Conservation (phyloP, 1,284 basidiomycete species). For the Ustilago crameri region DNA sequence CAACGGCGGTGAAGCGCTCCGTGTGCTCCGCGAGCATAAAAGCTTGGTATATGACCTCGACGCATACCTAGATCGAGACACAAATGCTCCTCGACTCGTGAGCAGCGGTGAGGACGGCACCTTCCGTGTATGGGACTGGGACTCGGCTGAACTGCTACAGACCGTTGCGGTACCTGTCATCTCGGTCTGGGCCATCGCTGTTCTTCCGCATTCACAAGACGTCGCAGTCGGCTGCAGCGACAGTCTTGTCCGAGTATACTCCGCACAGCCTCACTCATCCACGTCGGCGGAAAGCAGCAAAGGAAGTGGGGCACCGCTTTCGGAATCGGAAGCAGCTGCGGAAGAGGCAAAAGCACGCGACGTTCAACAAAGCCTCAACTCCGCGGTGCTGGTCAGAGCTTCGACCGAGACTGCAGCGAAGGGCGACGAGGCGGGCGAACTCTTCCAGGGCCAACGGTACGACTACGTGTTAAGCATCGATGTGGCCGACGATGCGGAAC, state of each 20-base stretch:
- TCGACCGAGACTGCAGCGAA: not conserved
- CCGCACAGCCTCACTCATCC: not conserved
- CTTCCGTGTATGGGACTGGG: constrained; percentile 41
- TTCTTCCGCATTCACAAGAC: constrained; percentile 32
- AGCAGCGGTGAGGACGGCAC: constrained; percentile 49
- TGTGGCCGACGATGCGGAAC: constrained; percentile 46
- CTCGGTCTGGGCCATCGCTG: constrained; percentile 46
- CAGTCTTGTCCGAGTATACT: constrained; percentile 47
- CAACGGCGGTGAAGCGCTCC: constrained; percentile 43
- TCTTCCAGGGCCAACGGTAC: constrained; percentile 29
- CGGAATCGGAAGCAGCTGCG: constrained; percentile 10
- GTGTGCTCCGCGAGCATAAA: constrained; percentile 27
- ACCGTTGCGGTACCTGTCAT: constrained; percentile 37
- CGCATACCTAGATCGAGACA: constrained; percentile 7
- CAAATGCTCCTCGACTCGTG: constrained; percentile 8
- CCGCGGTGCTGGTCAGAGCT: constrained; percentile 6
- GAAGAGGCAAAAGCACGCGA: constrained; percentile 9
- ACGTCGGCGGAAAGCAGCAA: constrained; percentile 9
- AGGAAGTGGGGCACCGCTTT: constrained; percentile 10
- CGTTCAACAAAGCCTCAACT: constrained; percentile 3
- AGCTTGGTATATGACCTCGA: constrained; percentile 46
- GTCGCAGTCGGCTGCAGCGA: constrained; percentile 48
- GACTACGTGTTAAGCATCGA: constrained; percentile 50
- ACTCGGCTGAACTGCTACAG: constrained; percentile 11
- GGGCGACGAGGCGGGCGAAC: not conserved